phyloP scores from a whole-genome alignment of 1,139 yeast genomes.

The Taphrina populina region DNA sequence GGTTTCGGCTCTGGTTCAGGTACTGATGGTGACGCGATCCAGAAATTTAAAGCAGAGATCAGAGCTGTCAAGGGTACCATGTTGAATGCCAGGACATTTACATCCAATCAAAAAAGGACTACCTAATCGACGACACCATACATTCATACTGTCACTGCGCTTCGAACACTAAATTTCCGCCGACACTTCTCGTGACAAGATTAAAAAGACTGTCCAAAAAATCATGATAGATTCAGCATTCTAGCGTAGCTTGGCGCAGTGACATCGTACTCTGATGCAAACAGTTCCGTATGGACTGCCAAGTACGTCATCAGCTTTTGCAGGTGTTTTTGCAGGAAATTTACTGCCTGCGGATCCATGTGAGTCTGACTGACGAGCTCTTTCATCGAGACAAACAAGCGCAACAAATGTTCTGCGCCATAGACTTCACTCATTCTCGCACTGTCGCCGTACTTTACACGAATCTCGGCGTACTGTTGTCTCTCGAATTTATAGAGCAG shows the following conservation, averaged over 20 bases:
- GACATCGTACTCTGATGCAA: constrained; percentile 22
- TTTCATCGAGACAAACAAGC: constrained; percentile 59
- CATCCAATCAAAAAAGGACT: constrained; percentile 4
- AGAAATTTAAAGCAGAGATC: constrained; percentile 37
- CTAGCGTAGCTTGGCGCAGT: constrained; percentile 21
- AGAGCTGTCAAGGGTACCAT: constrained; percentile 38
- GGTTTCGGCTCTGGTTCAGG: neutral
- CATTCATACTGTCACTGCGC: no score
- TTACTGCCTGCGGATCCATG: constrained; percentile 77
- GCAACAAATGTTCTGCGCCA: constrained; percentile 51
- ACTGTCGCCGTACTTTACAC: constrained; percentile 47
- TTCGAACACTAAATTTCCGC: no score
- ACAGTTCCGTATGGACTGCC: constrained; percentile 7
- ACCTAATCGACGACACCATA: no score
- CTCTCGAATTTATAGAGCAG: constrained; percentile 82
- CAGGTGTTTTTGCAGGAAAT: constrained; percentile 55
- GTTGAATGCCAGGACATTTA: constrained; percentile 33
- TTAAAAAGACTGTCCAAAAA: neutral
- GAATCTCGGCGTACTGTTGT: constrained; percentile 67
- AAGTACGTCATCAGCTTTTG: constrained; percentile 54
- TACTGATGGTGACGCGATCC: constrained; percentile 13
- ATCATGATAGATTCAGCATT: constrained; percentile 11
- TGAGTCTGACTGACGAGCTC: constrained; percentile 72
- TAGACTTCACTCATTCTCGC: constrained; percentile 54
- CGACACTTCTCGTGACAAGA: neutral